These are phyloP conservation scores for Botrytis deweyae DNA, from an alignment of 2,329 filamentous ascomycete species.

Conservation along the genomic window DNA sequence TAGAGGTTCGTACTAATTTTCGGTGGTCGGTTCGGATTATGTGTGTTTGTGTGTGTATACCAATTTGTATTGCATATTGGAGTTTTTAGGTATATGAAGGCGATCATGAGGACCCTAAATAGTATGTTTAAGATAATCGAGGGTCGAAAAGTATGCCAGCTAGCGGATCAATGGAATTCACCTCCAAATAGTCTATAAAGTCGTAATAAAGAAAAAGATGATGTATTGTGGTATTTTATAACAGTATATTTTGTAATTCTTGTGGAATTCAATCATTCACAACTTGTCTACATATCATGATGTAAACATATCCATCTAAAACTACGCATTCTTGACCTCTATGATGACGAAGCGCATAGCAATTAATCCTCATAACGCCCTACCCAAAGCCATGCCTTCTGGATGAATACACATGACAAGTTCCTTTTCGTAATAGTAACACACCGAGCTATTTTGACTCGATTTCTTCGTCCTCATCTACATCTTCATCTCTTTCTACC, in stretches of 20 bases:
- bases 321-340: constrained; percentile 1
- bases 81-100: background rate
- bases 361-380: constrained; percentile 8
- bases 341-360: background rate
- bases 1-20: background rate
- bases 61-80: background rate
- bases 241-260: background rate
- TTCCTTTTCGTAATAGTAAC: constrained; percentile 16
- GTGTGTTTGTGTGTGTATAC: background rate
- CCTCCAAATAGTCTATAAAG: background rate
- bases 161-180: background rate
- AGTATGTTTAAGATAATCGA: background rate
- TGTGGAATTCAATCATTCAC: background rate
- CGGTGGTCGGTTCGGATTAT: background rate
- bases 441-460: background rate
- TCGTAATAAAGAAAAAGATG: background rate
- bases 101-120: background rate
- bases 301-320: constrained; percentile 9
- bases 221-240: background rate
- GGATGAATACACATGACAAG: constrained; percentile 5
- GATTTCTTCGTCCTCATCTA: background rate
- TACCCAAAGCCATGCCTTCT: constrained; percentile 15
- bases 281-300: constrained; percentile 4
- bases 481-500: constrained; percentile 50
- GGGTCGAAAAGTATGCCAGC: background rate